Evolutionary conservation across 1,284 basidiomycete genomes (phyloP).

Genomic region (Microbotryum saponariae): DNA sequence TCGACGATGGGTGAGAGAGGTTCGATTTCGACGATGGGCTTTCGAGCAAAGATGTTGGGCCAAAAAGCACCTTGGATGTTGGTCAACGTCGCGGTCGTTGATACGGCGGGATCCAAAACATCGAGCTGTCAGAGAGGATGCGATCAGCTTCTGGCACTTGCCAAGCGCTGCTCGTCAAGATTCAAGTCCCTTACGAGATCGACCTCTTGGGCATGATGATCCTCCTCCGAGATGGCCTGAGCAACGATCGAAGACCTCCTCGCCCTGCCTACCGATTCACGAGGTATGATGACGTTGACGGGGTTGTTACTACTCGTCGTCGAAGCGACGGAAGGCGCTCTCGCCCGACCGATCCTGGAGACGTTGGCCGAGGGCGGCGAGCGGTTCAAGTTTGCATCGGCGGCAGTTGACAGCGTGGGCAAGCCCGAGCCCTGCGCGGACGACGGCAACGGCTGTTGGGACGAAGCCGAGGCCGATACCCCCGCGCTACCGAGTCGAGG

Average conservation of each 20-base stretch:
- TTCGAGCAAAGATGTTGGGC: conserved; percentile 2
- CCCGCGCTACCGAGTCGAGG: no score
- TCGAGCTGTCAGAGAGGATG: conserved; percentile 9
- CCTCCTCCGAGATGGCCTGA: background rate
- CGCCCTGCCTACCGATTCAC: background rate
- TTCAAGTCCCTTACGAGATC: conserved; percentile 1
- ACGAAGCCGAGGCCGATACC: no score
- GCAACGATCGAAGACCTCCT: background rate
- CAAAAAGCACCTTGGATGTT: conserved; percentile 10
- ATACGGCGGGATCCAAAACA: conserved; percentile 13
- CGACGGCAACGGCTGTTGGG: no score
- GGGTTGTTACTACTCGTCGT: no score
- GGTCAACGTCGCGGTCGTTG: conserved; percentile 9
- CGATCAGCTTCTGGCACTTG: background rate
- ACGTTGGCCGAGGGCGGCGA: background rate
- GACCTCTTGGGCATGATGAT: conserved; percentile 13
- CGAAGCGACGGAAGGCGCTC: no score
- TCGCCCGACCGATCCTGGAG: no score
- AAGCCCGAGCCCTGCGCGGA: no score
- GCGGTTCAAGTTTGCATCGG: background rate
- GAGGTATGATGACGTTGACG: no score
- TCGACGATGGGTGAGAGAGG: conserved; percentile 1
- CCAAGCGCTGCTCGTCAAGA: background rate
- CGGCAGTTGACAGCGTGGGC: no score
- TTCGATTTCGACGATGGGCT: conserved; percentile 14